Conservation (phyloP, 495 filamentous ascomycete genomes). For the Daldinia vernicosa region DNA sequence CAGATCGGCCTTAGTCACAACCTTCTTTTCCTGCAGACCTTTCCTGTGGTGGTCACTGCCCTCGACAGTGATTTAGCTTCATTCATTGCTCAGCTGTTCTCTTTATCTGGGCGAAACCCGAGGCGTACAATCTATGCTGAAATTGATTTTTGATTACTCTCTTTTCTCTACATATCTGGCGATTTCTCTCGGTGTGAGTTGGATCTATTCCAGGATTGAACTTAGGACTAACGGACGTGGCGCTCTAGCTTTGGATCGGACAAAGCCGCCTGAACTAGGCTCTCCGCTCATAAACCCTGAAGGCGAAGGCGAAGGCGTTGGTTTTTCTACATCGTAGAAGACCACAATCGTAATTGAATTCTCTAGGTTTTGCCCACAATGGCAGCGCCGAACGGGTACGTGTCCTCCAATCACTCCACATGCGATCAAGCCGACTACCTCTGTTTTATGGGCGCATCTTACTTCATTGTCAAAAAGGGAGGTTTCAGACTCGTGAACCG, state of each 20-base stretch:
- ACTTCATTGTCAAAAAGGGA: neutral
- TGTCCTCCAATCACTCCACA: conserved; percentile 10
- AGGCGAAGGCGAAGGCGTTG: conserved; percentile 23
- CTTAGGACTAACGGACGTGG: conserved; percentile 37
- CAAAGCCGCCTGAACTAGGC: conserved; percentile 23
- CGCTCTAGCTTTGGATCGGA: conserved; percentile 24
- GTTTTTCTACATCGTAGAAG: conserved; percentile 10
- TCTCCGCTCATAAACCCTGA: conserved; percentile 14
- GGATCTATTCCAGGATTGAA: conserved; percentile 18
- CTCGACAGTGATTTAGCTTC: neutral
- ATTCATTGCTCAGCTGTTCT: neutral
- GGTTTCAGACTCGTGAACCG: neutral
- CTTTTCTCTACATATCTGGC: conserved; percentile 1
- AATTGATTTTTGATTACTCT: conserved; percentile 15
- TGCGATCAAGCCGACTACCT: conserved; percentile 10
- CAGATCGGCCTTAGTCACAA: neutral
- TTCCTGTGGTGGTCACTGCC: neutral
- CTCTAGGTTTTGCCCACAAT: conserved; percentile 23
- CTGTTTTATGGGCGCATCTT: neutral
- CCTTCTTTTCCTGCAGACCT: neutral
- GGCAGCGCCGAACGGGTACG: conserved; percentile 46
- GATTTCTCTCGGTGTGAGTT: conserved; percentile 21
- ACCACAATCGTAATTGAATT: conserved; percentile 11
- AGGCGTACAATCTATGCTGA: conserved; percentile 10
- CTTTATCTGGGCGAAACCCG: neutral